Conservation (phyloP, 225 moss, liverwort and hornwort species). For the Pseudisothecium myosuroides region DNA sequence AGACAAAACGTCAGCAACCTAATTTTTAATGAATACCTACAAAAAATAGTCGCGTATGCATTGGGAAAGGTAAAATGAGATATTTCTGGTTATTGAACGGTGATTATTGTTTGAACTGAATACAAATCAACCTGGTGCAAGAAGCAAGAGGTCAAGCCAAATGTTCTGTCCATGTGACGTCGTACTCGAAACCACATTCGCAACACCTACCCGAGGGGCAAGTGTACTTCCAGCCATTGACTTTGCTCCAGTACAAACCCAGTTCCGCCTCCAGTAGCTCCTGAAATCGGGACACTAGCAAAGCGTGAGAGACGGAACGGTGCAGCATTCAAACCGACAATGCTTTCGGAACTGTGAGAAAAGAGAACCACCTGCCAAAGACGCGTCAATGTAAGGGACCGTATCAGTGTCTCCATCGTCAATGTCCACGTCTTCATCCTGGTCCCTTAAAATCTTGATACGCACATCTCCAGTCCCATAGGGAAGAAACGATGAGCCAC, state of each 20-base stretch:
- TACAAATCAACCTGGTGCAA: constrained; percentile 42
- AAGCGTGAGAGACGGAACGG: background rate
- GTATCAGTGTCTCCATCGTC: constrained; percentile 21
- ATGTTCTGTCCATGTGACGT: constrained; percentile 31
- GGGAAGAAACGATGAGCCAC: background rate
- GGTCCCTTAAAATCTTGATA: constrained; percentile 5
- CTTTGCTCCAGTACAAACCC: background rate
- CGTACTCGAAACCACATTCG: background rate
- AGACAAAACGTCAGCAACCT: background rate
- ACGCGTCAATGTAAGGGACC: background rate
- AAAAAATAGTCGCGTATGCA: background rate
- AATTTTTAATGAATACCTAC: background rate
- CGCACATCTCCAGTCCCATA: constrained; percentile 16
- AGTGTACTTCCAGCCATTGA: no score
- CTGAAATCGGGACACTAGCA: background rate
- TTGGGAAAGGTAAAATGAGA: background rate
- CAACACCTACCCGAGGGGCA: background rate
- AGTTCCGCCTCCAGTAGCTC: background rate
- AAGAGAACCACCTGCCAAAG: constrained; percentile 7
- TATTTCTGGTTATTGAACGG: background rate
- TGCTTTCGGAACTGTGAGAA: background rate
- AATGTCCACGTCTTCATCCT: constrained; percentile 44
- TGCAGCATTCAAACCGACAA: background rate
- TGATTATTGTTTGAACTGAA: background rate
- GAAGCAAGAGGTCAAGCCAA: constrained; percentile 80